Evolutionary conservation across 768 basidiomycete genomes (phyloP), one percentile per base, ranked within the genome.

Genomic region (Melanogaster broomeanus): DNA sequence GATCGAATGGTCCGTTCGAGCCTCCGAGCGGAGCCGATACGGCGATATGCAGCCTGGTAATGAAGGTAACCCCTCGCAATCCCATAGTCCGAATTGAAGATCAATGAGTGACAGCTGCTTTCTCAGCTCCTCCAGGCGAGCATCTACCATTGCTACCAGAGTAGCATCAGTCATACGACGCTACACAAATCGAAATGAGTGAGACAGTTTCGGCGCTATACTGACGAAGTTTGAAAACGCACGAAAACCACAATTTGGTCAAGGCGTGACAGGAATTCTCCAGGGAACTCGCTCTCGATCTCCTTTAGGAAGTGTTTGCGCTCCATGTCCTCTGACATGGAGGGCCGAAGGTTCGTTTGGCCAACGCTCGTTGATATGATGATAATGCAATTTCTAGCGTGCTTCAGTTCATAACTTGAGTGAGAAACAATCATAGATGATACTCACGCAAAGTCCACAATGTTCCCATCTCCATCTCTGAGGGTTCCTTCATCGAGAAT

Each of bases 401-500:
- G 15, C 12, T 45, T 45, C 44, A 33, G 28, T 18, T 45, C 11
- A 40, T 27, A 28, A 30, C 28, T 12, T 16, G 40, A 31, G n/a
- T 18, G 19, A 42, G 18, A 24, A 19, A 49, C 2, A 28, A 49
- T 10, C 18, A 3, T 30, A 31, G 2, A 15, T 39, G 16, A 28
- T 28, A 31, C 35, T 46, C 30, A 52, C 44, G 28, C 34, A 27
- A 52, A 52, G 28, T 47, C 45, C 11, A 52, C 45, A 21, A 25
- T 21, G 28, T 47, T 46, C n/a, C 44, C 44, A 27, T 52, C 51
- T 16, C 74, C 72, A 57, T 77, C 76, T 24, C 72, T 77, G 37
- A 76, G 59, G n/a, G 66, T 61, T 19, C 76, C 76, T 46, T 77
- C 76, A 49, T 77, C 75, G 25, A 77, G 67, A 31, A 77, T 72